Percentiles rank a stretch among this genome's conserved stretches.
Evolutionary conservation across 345 rosid genomes (phyloP).

Genomic region (Eucalyptus pauciflora): DNA sequence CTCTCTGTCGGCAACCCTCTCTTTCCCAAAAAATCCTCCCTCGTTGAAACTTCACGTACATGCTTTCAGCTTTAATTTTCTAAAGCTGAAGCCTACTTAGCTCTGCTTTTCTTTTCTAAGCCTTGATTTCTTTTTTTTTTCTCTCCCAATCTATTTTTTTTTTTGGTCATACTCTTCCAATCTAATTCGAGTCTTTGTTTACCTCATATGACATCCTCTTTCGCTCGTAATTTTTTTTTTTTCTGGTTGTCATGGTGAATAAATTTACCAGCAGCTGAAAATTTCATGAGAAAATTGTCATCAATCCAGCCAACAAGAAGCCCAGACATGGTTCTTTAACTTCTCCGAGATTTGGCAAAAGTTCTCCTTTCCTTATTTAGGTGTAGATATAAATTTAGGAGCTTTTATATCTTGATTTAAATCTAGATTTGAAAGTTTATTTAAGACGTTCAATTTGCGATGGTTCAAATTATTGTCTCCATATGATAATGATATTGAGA

Average conservation of each 20-base stretch:
- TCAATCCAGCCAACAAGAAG: neutral
- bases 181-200: neutral
- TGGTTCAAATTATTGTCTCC: too few relatives aligned
- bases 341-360: too few relatives aligned
- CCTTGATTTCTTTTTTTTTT: neutral
- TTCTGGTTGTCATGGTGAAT: neutral
- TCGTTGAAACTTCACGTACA: fast-evolving
- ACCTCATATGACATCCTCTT: neutral
- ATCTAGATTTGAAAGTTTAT: too few relatives aligned
- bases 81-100: neutral
- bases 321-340: neutral
- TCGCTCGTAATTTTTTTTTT: neutral
- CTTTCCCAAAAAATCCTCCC: neutral
- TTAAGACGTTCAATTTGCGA: too few relatives aligned
- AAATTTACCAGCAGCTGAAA: neutral
- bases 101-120: neutral
- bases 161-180: neutral
- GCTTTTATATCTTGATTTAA: too few relatives aligned
- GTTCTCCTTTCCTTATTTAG: too few relatives aligned
- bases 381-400: too few relatives aligned
- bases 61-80: neutral
- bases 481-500: too few relatives aligned
- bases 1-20: neutral
- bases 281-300: neutral
- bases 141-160: too few relatives aligned